These are phyloP conservation scores for Neurospora pannonica DNA, from an alignment of 495 filamentous ascomycete species.

Conservation along the genomic window DNA sequence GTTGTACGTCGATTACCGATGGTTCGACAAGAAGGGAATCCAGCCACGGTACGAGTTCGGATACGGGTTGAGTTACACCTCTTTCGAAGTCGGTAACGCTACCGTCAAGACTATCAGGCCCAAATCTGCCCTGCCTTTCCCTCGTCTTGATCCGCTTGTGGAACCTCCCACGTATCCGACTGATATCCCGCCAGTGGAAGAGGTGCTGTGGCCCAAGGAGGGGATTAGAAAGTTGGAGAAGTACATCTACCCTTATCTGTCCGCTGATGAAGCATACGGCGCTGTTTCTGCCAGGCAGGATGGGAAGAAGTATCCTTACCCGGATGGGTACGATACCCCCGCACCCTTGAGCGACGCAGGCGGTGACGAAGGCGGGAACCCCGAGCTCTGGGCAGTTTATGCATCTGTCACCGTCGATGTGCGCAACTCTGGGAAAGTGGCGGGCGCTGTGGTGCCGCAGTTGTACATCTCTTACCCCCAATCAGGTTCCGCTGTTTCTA, in stretches of 20 bases:
- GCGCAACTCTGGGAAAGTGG: conserved; percentile 56
- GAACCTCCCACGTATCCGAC: conserved; percentile 53
- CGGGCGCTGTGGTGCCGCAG: conserved; percentile 71
- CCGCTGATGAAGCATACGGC: conserved; percentile 13
- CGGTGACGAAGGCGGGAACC: conserved; percentile 79
- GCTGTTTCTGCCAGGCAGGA: background rate
- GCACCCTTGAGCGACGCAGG: conserved; percentile 57
- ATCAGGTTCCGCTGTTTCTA: too few relatives aligned
- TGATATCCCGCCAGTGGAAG: conserved; percentile 44
- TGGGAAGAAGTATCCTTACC: conserved; percentile 48
- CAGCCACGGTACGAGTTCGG: too few relatives aligned
- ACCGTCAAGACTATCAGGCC: conserved; percentile 42
- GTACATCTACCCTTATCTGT: conserved; percentile 85
- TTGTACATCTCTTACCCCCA: conserved; percentile 75
- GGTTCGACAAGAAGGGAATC: conserved; percentile 94
- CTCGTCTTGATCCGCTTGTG: background rate
- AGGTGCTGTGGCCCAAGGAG: conserved; percentile 56
- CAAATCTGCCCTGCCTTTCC: conserved; percentile 49
- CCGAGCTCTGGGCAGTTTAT: conserved; percentile 57
- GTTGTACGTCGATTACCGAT: conserved; percentile 80
- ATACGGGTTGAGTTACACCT: conserved; percentile 73
- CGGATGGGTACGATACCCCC: conserved; percentile 53
- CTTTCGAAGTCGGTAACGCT: conserved; percentile 59
- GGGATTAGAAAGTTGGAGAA: conserved; percentile 41
- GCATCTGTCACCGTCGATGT: conserved; percentile 40